These are phyloP conservation scores for Spizellomyces punctatus DNA, from an alignment of 192 early-diverging fungal species.

Conservation along the genomic window DNA sequence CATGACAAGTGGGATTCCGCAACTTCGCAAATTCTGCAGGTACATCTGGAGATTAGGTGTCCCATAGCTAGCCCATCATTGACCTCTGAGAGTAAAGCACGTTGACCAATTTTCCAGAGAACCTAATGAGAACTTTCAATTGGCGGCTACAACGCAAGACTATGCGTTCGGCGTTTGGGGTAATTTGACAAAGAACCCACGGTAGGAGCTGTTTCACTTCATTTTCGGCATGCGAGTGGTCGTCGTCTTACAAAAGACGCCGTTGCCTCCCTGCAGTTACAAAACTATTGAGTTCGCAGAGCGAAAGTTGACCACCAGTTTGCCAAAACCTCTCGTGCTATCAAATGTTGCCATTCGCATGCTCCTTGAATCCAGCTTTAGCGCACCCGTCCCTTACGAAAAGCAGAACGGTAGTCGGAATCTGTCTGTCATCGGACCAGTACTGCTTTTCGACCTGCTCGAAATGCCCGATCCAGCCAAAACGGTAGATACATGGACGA, in stretches of 20 bases:
- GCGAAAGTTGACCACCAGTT: conserved; percentile 38
- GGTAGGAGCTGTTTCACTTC: conserved; percentile 18
- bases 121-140: conserved; percentile 59
- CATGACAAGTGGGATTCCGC: conserved; percentile 49
- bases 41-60: background rate
- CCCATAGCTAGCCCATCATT: no score
- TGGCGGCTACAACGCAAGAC: conserved; percentile 17
- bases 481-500: conserved; percentile 45
- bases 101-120: conserved; percentile 50
- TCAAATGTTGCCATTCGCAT: conserved; percentile 53
- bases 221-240: background rate
- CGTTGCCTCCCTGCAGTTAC: conserved; percentile 22
- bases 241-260: no score
- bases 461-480: conserved; percentile 58
- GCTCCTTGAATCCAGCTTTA: conserved; percentile 40
- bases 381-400: conserved; percentile 33
- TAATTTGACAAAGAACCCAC: conserved; percentile 57
- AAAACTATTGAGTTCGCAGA: conserved; percentile 54
- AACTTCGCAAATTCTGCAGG: conserved; percentile 45
- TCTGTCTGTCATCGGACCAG: conserved; percentile 45
- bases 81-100: conserved; percentile 23
- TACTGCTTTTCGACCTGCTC: conserved; percentile 51
- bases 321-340: conserved; percentile 58
- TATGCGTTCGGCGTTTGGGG: conserved; percentile 55
- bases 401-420: conserved; percentile 18